phyloP scores from a whole-genome alignment of 208 protist genomes.

The Wallacemonas sp. region DNA sequence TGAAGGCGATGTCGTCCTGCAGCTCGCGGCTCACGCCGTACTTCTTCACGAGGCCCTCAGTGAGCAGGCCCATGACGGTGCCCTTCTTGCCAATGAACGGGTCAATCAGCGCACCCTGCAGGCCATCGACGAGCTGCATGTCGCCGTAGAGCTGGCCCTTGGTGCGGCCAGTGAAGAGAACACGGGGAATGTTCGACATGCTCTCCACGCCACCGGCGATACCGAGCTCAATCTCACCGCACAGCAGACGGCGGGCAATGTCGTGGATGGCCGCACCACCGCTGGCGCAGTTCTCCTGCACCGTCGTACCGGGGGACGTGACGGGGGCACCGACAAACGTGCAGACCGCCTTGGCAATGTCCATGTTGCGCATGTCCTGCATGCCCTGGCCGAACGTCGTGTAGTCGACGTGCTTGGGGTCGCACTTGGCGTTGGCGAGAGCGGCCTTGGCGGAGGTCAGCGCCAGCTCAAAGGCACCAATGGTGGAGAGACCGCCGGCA shows the following conservation, averaged over 20 bases:
- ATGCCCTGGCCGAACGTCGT: slow-evolving; percentile 46
- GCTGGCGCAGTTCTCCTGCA: slow-evolving; percentile 71
- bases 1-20: slow-evolving; percentile 93
- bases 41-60: slow-evolving; percentile 85
- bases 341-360: slow-evolving; percentile 52
- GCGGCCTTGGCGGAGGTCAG: slow-evolving; percentile 35
- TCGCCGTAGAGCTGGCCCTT: slow-evolving; percentile 62
- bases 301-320: slow-evolving; percentile 50
- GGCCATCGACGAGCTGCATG: slow-evolving; percentile 51
- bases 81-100: slow-evolving; percentile 54
- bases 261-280: slow-evolving; percentile 67
- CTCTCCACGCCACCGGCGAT: slow-evolving; percentile 62
- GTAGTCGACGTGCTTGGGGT: slow-evolving; percentile 57
- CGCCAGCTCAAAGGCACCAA: slow-evolving; percentile 34
- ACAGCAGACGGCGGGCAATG: slow-evolving; percentile 45
- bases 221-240: slow-evolving; percentile 56
- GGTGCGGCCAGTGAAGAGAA: slow-evolving; percentile 48
- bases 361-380: slow-evolving; percentile 58
- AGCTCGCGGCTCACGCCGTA: slow-evolving; percentile 86
- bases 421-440: slow-evolving; percentile 41
- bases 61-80: slow-evolving; percentile 62
- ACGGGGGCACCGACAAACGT: slow-evolving; percentile 41
- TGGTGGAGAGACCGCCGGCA: slow-evolving; percentile 41
- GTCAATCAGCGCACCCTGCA: slow-evolving; percentile 54
- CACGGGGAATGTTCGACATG: slow-evolving; percentile 63